Evolutionary conservation across 148 eudicot genomes (phyloP), one percentile per base, ranked within the genome.

Genomic region (Chenopodium berlandieri): DNA sequence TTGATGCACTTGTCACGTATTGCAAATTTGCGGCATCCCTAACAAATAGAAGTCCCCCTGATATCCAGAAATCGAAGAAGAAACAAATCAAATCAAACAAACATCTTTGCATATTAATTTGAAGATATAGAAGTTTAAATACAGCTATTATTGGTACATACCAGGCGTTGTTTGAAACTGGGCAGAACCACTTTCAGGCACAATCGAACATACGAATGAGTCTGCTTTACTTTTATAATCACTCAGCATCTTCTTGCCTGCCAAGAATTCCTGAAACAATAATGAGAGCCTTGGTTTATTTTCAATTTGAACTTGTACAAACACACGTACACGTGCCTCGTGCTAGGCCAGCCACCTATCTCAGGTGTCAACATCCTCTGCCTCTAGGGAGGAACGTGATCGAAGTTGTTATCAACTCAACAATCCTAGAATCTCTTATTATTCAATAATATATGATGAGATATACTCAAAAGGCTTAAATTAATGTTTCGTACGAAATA

Each of bases 151-250:
- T 19, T 31, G 32, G 46, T 47, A 68, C 2, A 25, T 85, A 91
- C 98, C 98, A n/a, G 95, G 97, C 64, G 98, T 94, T 48, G 90
- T 91, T 58, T 70, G 87, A 77, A 93, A 75, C 80, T 92, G 92
- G 68, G 79, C 56, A 69, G 94, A 88, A 80, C 91, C 86, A 81
- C 95, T 94, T 79, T 89, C 94, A 4, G 95, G 95, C 89, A 93
- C 87, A 68, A 93, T 48, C 0, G 93, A 90, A 65, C 97, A 93
- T 37, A 93, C 87, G 78, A 93, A 94, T 30, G 95, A 90, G 79
- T 94, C 97, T 20, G 90, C 92, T 78, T 88, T 92, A 58, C 60
- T 88, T 85, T 93, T 94, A 75, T 82, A 94, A 46, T 85, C 91
- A 52, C 83, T 84, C 86, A 95, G 78, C 66, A 87, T 83, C 40